Conservation (phyloP, 2,329 filamentous ascomycete species). For the Zelopaecilomyces penicillatus region DNA sequence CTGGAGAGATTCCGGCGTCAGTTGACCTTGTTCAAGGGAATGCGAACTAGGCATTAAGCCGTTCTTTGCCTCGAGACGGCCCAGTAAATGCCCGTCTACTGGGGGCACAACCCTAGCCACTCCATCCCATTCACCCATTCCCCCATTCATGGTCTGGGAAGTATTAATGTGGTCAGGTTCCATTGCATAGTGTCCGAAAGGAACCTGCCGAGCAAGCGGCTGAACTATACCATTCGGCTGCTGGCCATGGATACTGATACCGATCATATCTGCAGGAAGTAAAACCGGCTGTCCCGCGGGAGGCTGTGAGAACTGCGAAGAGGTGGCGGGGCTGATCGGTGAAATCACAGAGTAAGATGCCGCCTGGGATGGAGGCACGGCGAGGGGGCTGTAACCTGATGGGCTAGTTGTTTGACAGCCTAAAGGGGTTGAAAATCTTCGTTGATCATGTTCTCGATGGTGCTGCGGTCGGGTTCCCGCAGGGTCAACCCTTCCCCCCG, state of each 20-base stretch:
- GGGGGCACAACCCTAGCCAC: constrained; percentile 24
- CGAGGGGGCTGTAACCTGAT: constrained; percentile 31
- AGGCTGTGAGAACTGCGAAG: constrained; percentile 30
- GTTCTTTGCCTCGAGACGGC: constrained; percentile 21
- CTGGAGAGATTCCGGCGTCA: constrained; percentile 13
- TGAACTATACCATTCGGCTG: constrained; percentile 48
- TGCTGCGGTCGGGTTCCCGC: constrained; percentile 13
- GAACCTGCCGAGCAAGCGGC: constrained; percentile 66
- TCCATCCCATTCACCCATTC: constrained; percentile 34
- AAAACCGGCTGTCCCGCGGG: constrained; percentile 30
- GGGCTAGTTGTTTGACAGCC: constrained; percentile 33
- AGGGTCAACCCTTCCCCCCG: not conserved
- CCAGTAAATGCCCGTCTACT: constrained; percentile 17
- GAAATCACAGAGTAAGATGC: constrained; percentile 40
- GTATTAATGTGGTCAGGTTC: constrained; percentile 32
- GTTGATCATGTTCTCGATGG: constrained; percentile 19
- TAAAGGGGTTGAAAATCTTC: constrained; percentile 34
- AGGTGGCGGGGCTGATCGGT: constrained; percentile 43
- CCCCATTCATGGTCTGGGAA: constrained; percentile 33
- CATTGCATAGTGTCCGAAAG: constrained; percentile 63
- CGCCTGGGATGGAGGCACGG: constrained; percentile 33
- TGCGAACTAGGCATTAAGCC: constrained; percentile 21
- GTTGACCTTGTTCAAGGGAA: constrained; percentile 14
- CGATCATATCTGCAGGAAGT: constrained; percentile 46
- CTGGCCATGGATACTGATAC: constrained; percentile 38